Conservation (phyloP, 768 basidiomycete genomes). For the Naganishia antarctica region DNA sequence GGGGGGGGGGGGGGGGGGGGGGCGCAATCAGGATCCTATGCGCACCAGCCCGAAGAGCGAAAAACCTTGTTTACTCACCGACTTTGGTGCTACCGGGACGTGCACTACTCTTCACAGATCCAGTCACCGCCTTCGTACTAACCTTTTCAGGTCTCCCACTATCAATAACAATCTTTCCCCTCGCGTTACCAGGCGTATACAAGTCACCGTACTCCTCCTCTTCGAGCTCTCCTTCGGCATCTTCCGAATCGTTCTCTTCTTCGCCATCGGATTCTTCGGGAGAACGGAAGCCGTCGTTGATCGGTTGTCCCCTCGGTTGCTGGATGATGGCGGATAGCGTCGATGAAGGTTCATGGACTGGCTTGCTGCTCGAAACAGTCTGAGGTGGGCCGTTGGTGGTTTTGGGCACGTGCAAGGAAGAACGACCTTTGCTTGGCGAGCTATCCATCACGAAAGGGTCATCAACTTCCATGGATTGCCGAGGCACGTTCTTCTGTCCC, state of each 20-base stretch:
- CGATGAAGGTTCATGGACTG: neutral
- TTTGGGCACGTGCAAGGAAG: neutral
- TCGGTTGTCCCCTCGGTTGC: neutral
- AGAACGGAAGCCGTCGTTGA: constrained; percentile 33
- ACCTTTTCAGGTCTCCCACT: constrained; percentile 19
- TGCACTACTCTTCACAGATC: constrained; percentile 35
- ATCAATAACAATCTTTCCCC: constrained; percentile 2
- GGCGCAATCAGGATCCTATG: too few relatives aligned
- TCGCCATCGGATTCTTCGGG: constrained; percentile 34
- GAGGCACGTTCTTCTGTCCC: too few relatives aligned
- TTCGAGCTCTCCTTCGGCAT: constrained; percentile 34
- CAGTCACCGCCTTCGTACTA: constrained; percentile 37
- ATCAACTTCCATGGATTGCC: neutral
- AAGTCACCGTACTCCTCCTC: constrained; percentile 18
- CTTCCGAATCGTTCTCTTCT: constrained; percentile 21
- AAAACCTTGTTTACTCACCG: neutral
- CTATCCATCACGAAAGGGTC: neutral
- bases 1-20: too few relatives aligned
- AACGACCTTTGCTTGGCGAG: constrained; percentile 11
- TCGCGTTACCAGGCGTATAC: neutral
- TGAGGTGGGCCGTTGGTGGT: neutral
- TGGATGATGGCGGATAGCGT: neutral
- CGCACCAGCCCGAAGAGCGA: too few relatives aligned
- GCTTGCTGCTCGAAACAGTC: neutral
- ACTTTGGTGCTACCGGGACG: constrained; percentile 11